phyloP scores from a whole-genome alignment of 306 rosid genomes.

The Dalbergia cultrata region DNA sequence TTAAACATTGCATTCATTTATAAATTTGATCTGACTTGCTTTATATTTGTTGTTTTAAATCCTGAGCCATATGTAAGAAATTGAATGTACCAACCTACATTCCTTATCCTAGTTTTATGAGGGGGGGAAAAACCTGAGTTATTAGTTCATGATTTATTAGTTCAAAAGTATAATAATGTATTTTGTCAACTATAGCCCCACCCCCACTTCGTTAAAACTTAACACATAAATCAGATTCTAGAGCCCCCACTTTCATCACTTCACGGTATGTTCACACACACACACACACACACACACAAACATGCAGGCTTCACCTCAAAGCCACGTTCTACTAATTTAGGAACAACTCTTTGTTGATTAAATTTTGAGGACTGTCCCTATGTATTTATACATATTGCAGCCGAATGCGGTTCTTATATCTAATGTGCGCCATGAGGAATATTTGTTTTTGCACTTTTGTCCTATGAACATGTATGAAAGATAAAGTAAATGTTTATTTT shows the following conservation, averaged over 20 bases:
- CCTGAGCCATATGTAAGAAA: not conserved
- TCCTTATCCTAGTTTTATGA: not conserved
- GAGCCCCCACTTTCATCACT: too few relatives aligned
- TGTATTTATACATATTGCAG: conserved; percentile 4
- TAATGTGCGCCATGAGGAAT: not conserved
- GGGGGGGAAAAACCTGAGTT: not conserved
- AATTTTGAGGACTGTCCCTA: not conserved
- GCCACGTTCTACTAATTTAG: not conserved
- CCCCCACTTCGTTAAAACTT: not conserved
- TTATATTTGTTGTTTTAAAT: not conserved
- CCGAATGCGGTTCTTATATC: conserved; percentile 18
- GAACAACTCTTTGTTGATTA: not conserved
- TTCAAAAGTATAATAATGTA: too few relatives aligned
- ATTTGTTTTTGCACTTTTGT: not conserved
- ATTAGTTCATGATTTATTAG: too few relatives aligned
- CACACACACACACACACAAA: not conserved
- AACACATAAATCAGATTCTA: too few relatives aligned
- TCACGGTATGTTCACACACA: not conserved
- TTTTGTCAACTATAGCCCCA: not conserved
- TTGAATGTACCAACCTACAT: not conserved
- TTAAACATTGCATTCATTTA: not conserved
- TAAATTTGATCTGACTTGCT: conserved; percentile 3
- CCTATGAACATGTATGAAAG: not conserved
- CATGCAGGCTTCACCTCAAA: not conserved
- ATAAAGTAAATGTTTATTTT: not conserved